Evolutionary conservation across 768 basidiomycete genomes (phyloP), one percentile per base, ranked within the genome.

Genomic region (Boletus sp.): DNA sequence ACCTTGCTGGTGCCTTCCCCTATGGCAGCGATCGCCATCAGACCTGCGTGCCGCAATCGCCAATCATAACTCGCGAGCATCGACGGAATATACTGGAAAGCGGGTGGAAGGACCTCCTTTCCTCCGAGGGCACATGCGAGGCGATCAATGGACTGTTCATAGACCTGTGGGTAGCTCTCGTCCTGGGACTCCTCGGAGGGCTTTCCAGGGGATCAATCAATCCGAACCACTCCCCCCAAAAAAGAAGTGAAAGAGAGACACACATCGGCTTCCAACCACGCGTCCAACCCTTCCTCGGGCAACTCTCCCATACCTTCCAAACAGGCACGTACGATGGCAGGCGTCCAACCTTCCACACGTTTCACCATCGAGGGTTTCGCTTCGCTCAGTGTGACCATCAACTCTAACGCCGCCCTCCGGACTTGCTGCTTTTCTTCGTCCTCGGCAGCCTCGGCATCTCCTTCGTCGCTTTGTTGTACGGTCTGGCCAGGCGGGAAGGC

Each of bases 11-110:
- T 90, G 2, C 93, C 93, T 70, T 94, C 93, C 0, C 84, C 90
- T 47, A 94, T 86, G 0, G 87, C 82, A 0, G 90, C 90, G 53
- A 96, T 87, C 0, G 90, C 90, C 82, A 93, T 90, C 25, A 95
- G 72, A 11, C 88, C 93, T 0, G 90, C 91, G 62, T 95, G 91
- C 29, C 92, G 77, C 27, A 84, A 79, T 49, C 89, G 78, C 93
- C 93, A 96, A 69, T 93, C 89, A 55, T 85, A 86, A 51, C 81
- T 85, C 0, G 79, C 81, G 53, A 94, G 76, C 85, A 95, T 90
- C 0, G 84, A 84, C 1, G 90, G 90, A 14, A 92, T 90, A 54
- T 84, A 83, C 68, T 85, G 83, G 73, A 93, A 93, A 6, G 92
- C 86, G 10, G 85, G 82, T 0, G 88, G 92, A 5, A 95, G 73